Conservation (phyloP, 225 moss, liverwort and hornwort species). For the Thuidium tamariscinum region DNA sequence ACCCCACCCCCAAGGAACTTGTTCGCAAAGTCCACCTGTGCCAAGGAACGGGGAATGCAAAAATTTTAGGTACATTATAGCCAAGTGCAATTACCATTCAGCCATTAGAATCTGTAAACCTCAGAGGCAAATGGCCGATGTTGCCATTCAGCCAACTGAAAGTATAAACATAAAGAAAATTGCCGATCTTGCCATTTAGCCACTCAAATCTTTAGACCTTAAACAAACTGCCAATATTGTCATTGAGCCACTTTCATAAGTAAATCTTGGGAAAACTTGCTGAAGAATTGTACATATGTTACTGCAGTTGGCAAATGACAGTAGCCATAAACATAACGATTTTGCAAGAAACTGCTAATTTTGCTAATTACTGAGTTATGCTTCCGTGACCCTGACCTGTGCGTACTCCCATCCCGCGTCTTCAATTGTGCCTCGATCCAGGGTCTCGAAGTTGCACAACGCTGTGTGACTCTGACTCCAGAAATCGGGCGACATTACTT, state of each 20-base stretch:
- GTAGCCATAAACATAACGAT: not conserved
- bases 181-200: not conserved
- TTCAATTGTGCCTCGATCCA: slow-evolving; percentile 41
- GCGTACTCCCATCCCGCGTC: slow-evolving; percentile 51
- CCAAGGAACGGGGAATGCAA: not conserved
- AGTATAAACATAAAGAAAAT: too few relatives aligned
- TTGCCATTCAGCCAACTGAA: not conserved
- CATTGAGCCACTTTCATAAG: not conserved
- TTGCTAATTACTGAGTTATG: not conserved
- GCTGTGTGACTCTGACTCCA: slow-evolving; percentile 5
- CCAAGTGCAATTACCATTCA: not conserved
- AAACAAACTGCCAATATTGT: not conserved
- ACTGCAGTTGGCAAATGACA: not conserved
- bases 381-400: slow-evolving; percentile 1
- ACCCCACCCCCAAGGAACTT: slow-evolving; percentile 67
- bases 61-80: not conserved
- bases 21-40: slow-evolving; percentile 71
- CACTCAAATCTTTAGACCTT: not conserved
- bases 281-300: not conserved
- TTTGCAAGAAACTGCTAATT: not conserved
- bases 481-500: not conserved
- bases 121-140: not conserved
- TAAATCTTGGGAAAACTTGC: not conserved
- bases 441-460: slow-evolving; percentile 38
- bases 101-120: not conserved